Conservation (phyloP, 2,329 filamentous ascomycete genomes). For the Penicillium digitatum region DNA sequence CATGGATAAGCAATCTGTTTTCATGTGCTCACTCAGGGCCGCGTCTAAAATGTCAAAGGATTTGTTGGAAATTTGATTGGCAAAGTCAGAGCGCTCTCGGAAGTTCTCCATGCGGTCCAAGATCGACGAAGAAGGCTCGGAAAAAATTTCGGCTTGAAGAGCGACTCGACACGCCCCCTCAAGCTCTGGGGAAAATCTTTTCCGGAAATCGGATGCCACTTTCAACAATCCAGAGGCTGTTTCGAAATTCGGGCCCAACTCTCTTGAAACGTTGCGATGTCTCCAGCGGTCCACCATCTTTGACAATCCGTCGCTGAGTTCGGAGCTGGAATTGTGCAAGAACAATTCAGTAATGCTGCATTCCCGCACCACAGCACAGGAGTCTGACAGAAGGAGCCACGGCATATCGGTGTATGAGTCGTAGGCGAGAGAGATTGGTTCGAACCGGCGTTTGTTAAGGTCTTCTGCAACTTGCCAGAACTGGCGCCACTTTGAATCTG, state of each 20-base stretch:
- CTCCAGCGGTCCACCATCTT: slow-evolving; percentile 42
- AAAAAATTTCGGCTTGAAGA: slow-evolving; percentile 68
- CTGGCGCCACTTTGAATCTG: slow-evolving; percentile 80
- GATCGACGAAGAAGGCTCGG: slow-evolving; percentile 66
- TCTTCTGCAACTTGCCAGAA: slow-evolving; percentile 84
- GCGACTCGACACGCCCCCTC: slow-evolving; percentile 64
- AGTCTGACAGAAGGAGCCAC: slow-evolving; percentile 82
- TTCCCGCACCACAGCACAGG: slow-evolving; percentile 71
- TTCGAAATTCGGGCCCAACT: slow-evolving; percentile 53
- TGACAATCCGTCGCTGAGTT: slow-evolving; percentile 36
- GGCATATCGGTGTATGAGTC: slow-evolving; percentile 68
- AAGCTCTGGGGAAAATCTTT: slow-evolving; percentile 66
- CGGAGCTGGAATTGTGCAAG: slow-evolving; percentile 59
- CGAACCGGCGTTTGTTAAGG: slow-evolving; percentile 78
- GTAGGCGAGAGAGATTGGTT: slow-evolving; percentile 72
- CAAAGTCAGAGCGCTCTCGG: slow-evolving; percentile 73
- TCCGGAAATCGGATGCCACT: slow-evolving; percentile 66
- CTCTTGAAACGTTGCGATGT: slow-evolving; percentile 41
- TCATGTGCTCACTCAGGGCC: slow-evolving; percentile 62
- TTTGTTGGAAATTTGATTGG: slow-evolving; percentile 75
- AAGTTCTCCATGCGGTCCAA: slow-evolving; percentile 72
- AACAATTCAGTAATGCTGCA: slow-evolving; percentile 75
- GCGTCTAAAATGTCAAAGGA: slow-evolving; percentile 68
- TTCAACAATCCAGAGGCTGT: slow-evolving; percentile 61
- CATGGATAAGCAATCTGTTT: slow-evolving; percentile 48